phyloP scores from a whole-genome alignment of 495 filamentous ascomycete species.

The Neurospora tetraspora region DNA sequence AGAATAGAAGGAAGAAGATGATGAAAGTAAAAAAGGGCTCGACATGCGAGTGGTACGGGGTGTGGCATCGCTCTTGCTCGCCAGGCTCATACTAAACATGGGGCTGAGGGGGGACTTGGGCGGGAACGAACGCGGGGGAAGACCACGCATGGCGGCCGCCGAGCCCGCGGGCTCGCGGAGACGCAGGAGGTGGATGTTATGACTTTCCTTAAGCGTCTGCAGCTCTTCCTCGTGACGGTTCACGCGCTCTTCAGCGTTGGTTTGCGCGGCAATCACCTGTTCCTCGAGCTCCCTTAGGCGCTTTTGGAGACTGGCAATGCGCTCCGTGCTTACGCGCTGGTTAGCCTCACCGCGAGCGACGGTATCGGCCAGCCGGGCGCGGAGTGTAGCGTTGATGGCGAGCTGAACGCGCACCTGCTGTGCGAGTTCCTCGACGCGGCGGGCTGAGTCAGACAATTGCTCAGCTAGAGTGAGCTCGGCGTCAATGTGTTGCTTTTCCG shows the following conservation, averaged over 20 bases:
- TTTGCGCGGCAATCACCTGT: constrained; percentile 70
- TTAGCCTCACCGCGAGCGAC: constrained; percentile 79
- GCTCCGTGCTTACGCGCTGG: constrained; percentile 64
- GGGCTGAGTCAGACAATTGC: constrained; percentile 60
- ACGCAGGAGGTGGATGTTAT: constrained; percentile 67
- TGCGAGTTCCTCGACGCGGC: constrained; percentile 67
- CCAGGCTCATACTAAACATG: constrained; percentile 39
- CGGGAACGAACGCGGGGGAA: constrained; percentile 33
- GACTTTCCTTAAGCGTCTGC: constrained; percentile 59
- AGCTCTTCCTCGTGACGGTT: constrained; percentile 80
- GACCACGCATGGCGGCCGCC: constrained; percentile 10
- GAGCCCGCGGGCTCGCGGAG: constrained; percentile 40
- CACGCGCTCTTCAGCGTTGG: constrained; percentile 75
- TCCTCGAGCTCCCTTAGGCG: constrained; percentile 77
- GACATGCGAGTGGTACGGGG: constrained; percentile 23
- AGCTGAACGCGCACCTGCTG: constrained; percentile 69
- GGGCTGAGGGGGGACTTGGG: constrained; percentile 54
- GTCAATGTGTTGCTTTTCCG: constrained; percentile 51
- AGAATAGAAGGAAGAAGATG: not conserved
- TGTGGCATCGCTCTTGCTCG: constrained; percentile 1
- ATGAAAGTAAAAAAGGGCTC: constrained; percentile 10
- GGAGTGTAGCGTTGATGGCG: constrained; percentile 60
- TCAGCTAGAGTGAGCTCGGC: constrained; percentile 52
- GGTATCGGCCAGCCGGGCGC: constrained; percentile 72
- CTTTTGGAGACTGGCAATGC: constrained; percentile 74